phyloP scores from a whole-genome alignment of 1,284 basidiomycete genomes.

The Neonothopanus nambi region DNA sequence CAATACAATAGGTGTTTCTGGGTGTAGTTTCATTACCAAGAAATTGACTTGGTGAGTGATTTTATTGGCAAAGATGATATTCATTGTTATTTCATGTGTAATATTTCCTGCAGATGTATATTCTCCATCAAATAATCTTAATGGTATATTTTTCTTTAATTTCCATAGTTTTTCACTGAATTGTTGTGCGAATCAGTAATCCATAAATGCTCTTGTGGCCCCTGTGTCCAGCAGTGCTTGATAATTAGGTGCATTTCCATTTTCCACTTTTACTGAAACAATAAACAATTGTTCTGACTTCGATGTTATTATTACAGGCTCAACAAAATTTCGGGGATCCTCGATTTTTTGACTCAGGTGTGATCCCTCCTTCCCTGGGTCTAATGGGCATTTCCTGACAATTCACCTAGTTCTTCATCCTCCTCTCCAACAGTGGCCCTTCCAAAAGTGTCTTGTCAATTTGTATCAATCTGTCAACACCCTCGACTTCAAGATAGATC shows the following conservation, averaged over 20 bases:
- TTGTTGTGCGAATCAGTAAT: background rate
- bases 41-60: no score
- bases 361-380: background rate
- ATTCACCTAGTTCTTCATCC: background rate
- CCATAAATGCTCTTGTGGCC: slow-evolving; percentile 2
- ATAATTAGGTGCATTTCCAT: background rate
- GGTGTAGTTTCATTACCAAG: no score
- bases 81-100: no score
- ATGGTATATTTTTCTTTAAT: no score
- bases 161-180: background rate
- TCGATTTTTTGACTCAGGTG: no score
- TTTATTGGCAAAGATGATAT: no score
- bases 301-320: background rate
- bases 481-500: background rate
- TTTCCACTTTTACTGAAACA: background rate
- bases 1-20: no score
- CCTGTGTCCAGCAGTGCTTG: background rate
- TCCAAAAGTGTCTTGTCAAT: background rate
- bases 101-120: no score
- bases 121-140: no score
- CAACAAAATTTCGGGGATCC: background rate
- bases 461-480: background rate
- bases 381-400: background rate
- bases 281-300: background rate
- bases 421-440: background rate